These are phyloP conservation scores for Aspergillus coremiiformis DNA, from an alignment of 495 filamentous ascomycete genomes.

Conservation along the genomic window DNA sequence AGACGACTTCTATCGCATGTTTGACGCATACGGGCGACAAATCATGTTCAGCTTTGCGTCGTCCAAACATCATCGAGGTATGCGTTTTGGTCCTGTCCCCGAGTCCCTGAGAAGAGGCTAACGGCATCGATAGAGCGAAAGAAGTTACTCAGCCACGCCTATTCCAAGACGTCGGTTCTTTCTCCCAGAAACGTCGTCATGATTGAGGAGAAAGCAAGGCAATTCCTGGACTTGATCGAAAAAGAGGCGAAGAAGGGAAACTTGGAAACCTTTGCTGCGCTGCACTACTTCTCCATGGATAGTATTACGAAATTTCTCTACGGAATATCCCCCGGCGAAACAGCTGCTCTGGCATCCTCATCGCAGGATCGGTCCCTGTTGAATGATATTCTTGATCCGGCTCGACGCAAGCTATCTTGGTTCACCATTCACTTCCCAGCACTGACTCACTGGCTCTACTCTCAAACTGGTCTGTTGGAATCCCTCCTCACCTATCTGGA, in stretches of 20 bases:
- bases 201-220: constrained; percentile 24
- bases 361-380: constrained; percentile 22
- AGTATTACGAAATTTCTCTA: constrained; percentile 32
- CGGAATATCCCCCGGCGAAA: constrained; percentile 19
- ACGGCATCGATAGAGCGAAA: constrained; percentile 30
- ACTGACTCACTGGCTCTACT: constrained; percentile 29
- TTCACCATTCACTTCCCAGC: constrained; percentile 26
- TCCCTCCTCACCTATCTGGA: constrained; percentile 17
- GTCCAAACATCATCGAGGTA: too few species aligned
- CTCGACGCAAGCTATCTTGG: constrained; percentile 27
- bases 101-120: too few species aligned
- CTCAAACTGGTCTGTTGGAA: constrained; percentile 18
- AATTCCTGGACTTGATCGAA: constrained; percentile 23
- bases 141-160: constrained; percentile 32
- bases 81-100: too few species aligned
- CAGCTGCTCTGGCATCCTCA: constrained; percentile 15
- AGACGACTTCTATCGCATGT: constrained; percentile 36
- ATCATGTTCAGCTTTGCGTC: constrained; percentile 32
- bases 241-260: constrained; percentile 8
- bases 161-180: constrained; percentile 30
- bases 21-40: constrained; percentile 30
- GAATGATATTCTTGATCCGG: constrained; percentile 25
- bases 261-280: constrained; percentile 26
- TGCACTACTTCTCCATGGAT: constrained; percentile 39
- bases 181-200: constrained; percentile 9